Evolutionary conservation across 345 rosid species (phyloP).

Genomic region (Noccaea caerulescens): DNA sequence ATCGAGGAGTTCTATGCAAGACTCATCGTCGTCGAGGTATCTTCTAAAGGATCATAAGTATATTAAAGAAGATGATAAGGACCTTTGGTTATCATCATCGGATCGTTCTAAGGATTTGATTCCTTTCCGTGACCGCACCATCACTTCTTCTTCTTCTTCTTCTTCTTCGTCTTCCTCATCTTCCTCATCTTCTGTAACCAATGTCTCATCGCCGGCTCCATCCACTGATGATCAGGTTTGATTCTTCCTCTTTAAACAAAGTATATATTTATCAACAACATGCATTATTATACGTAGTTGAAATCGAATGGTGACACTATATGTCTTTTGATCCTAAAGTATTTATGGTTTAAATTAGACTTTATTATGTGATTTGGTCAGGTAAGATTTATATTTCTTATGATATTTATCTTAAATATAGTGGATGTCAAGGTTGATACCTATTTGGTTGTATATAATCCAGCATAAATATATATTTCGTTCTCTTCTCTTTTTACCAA

Average conservation of each 20-base stretch:
- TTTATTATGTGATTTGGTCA: not conserved
- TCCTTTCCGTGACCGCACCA: constrained; percentile 41
- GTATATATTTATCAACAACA: not conserved
- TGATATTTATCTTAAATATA: not conserved
- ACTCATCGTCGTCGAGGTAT: constrained; percentile 58
- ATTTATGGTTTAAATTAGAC: not conserved
- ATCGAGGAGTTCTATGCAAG: constrained; percentile 35
- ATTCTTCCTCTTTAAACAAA: constrained; percentile 18
- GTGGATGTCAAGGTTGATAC: not conserved
- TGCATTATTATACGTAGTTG: too few species aligned
- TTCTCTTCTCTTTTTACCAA: too few species aligned
- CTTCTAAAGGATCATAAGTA: constrained; percentile 62
- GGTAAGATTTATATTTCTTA: not conserved
- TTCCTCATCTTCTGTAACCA: constrained; percentile 34
- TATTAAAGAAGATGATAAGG: constrained; percentile 41
- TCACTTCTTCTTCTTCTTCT: constrained; percentile 42
- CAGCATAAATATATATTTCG: too few species aligned
- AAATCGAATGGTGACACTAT: too few species aligned
- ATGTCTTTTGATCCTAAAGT: too few species aligned
- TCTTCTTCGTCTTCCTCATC: constrained; percentile 17
- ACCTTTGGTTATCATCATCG: constrained; percentile 45
- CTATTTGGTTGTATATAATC: too few species aligned
- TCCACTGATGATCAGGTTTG: constrained; percentile 66
- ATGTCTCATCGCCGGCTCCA: constrained; percentile 51
- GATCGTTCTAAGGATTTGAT: constrained; percentile 44